Evolutionary conservation across 345 rosid genomes (phyloP), one percentile per base, ranked within the genome.

Genomic region (Eutrema japonicum): DNA sequence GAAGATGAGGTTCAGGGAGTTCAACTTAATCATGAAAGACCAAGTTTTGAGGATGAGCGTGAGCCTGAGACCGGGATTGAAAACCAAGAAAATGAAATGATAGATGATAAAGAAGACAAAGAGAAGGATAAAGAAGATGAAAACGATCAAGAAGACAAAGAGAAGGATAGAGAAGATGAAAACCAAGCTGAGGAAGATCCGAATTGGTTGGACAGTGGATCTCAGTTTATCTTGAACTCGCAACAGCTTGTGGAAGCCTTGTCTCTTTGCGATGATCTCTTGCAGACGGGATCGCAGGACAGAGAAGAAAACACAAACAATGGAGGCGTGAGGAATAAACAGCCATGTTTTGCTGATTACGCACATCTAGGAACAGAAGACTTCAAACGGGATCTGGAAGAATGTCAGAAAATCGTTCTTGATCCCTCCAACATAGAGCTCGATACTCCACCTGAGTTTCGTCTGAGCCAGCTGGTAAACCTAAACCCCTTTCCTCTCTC

Each of bases 211-310:
- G 99, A 91, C 56, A 80, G 89, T 33, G 96, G 77, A 70, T 90
- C 93, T 3, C 96, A 92, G 78, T 70, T 71, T 70, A 55, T 92
- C 74, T 79, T 90, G 83, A 75, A 90, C 71, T 92, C 99, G 1
- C 96, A 95, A 41, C 99, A 95, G 82, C 89, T 95, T 12, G 97
- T 86, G 72, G 97, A 92, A 85, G 92, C 89, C 32, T 82, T 95
- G 70, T 89, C 96, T 72, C 73, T 95, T 43, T 92, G 96, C 2
- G 96, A 86, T 6, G 99, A 95, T 54, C 45, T 95, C 52, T 88
- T 95, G 53, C 90, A 83, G 49, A 85, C 85, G 75, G 97, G 88
- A 64, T 90, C 98, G 60, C 96, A 96, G 36, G 73, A 58, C 52
- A 78, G 89, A 71, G 86, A 80, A 52, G 90, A 66, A 49, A 75